Percentiles rank a stretch among this genome's conserved stretches.
Conservation (phyloP, 768 basidiomycete species). For the Dictyophora rubrovolvata region DNA sequence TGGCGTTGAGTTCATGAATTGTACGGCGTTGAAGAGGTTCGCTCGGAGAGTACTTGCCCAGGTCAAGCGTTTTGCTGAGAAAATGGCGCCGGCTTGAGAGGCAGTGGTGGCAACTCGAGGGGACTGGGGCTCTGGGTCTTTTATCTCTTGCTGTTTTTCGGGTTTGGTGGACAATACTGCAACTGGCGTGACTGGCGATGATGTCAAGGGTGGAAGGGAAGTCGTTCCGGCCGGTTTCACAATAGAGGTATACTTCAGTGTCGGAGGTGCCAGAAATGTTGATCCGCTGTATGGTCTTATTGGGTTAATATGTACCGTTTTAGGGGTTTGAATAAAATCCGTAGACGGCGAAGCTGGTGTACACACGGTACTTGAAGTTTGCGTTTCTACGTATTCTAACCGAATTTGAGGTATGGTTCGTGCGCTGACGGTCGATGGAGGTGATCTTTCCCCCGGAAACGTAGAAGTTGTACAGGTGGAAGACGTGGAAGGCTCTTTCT, state of each 20-base stretch:
- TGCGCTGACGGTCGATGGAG: background rate
- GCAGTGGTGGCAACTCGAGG: no score
- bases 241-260: background rate
- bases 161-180: background rate
- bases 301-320: background rate
- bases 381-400: background rate
- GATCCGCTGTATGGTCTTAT: background rate
- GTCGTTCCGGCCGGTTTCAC: background rate
- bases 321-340: background rate
- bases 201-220: no score
- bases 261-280: background rate
- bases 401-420: background rate
- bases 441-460: background rate
- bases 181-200: background rate
- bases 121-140: background rate
- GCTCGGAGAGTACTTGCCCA: background rate
- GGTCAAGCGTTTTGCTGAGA: background rate
- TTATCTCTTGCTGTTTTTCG: background rate
- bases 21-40: background rate
- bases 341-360: background rate
- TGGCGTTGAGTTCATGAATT: background rate
- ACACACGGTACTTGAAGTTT: background rate
- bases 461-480: background rate
- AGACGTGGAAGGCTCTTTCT: background rate
- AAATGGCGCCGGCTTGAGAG: background rate